A percentile compares a stretch with the other conserved stretches of the same genome.
Evolutionary conservation across 352 stramenopile genomes (phyloP).

Genomic region (Globisporangium perplexum): DNA sequence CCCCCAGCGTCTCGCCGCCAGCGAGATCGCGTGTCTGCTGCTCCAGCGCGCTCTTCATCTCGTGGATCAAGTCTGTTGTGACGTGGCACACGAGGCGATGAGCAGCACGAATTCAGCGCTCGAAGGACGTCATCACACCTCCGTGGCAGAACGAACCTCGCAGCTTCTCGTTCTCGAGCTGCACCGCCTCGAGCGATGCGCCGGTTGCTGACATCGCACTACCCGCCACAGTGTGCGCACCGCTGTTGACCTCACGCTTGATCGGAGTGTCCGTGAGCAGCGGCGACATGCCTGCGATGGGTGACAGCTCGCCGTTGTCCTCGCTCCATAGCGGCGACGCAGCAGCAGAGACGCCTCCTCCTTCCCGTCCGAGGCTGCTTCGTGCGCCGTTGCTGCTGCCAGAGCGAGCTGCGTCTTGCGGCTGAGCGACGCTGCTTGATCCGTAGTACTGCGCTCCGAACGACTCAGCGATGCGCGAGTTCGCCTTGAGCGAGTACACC

Average conservation of each 20-base stretch:
- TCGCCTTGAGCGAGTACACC: constrained; percentile 33
- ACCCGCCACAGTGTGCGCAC: not conserved
- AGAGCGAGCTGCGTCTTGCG: not conserved
- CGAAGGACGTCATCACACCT: too few relatives aligned
- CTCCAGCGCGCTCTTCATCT: constrained; percentile 67
- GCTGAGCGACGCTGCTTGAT: not conserved
- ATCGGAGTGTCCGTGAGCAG: constrained; percentile 40
- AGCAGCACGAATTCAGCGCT: not conserved
- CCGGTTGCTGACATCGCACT: constrained; percentile 7
- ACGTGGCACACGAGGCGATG: not conserved
- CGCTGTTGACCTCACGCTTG: not conserved
- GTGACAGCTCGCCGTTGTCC: constrained; percentile 52
- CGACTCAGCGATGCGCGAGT: constrained; percentile 36
- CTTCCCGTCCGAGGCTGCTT: not conserved
- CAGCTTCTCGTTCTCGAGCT: constrained; percentile 55
- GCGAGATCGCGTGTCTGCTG: constrained; percentile 32
- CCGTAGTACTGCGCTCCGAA: constrained; percentile 32
- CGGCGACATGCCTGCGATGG: constrained; percentile 39
- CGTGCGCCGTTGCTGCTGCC: not conserved
- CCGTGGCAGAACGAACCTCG: constrained; percentile 16
- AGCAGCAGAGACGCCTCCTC: constrained; percentile 12
- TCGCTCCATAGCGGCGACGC: constrained; percentile 64
- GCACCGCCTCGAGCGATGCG: constrained; percentile 17
- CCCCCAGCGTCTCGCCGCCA: not conserved
- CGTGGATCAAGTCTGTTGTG: constrained; percentile 48